phyloP scores from a whole-genome alignment of 2,329 filamentous ascomycete species.

The Alternaria alternata region DNA sequence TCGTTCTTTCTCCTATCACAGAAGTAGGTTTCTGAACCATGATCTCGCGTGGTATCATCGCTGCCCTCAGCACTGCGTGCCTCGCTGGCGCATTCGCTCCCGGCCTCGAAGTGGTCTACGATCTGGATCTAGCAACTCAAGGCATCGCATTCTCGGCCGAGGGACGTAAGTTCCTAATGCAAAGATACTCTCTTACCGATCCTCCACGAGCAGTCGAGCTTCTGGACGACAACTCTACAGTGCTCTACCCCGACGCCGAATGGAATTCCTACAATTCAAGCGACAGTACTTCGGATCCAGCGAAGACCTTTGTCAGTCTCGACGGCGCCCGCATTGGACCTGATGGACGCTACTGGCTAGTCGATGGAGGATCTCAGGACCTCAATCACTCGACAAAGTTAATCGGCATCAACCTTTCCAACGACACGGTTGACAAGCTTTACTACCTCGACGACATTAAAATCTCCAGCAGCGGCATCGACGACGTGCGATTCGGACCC shows the following conservation, averaged over 20 bases:
- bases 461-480: background rate
- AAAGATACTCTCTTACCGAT: background rate
- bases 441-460: background rate
- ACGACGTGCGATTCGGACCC: background rate
- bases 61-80: background rate
- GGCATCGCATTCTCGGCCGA: background rate
- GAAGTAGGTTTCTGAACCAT: too few relatives aligned
- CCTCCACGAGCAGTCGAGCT: background rate
- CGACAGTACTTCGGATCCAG: background rate
- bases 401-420: background rate
- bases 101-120: background rate
- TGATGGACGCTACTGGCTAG: background rate
- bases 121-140: background rate
- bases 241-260: background rate
- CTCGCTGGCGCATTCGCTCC: background rate
- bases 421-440: background rate
- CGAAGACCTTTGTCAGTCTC: background rate
- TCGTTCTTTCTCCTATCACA: too few relatives aligned
- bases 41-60: background rate
- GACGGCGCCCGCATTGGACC: background rate
- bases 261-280: background rate
- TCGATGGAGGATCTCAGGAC: background rate
- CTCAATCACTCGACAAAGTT: background rate
- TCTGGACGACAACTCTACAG: background rate
- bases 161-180: background rate